Evolutionary conservation across 2,329 filamentous ascomycete species (phyloP).

Genomic region (Thielaviopsis musarum): DNA sequence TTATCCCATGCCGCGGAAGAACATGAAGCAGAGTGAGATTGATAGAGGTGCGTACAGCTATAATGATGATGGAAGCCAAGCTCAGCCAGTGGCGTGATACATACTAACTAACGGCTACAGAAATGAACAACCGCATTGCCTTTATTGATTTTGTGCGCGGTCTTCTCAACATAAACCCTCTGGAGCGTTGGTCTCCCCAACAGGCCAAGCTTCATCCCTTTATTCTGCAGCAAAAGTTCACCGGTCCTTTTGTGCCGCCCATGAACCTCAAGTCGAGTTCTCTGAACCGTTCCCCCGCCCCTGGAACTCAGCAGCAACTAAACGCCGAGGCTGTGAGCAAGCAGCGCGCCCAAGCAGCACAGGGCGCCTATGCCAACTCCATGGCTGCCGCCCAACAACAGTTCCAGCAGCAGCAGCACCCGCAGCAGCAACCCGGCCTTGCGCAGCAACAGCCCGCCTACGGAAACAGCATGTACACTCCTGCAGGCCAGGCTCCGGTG

Average conservation of each 20-base stretch:
- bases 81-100: no score
- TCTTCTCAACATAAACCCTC: constrained; percentile 79
- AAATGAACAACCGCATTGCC: constrained; percentile 94
- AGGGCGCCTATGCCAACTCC: constrained; percentile 47
- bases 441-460: constrained; percentile 8
- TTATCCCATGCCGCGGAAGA: constrained; percentile 96
- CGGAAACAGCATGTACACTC: constrained; percentile 47
- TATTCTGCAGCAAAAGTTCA: constrained; percentile 96
- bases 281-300: constrained; percentile 71
- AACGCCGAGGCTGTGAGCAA: constrained; percentile 89
- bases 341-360: constrained; percentile 61
- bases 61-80: neutral
- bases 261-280: constrained; percentile 90
- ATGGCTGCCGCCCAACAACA: constrained; percentile 26
- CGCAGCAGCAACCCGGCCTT: constrained; percentile 16
- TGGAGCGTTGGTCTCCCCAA: constrained; percentile 94
- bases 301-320: constrained; percentile 88
- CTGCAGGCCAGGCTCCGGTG: constrained; percentile 23
- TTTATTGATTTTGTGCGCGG: constrained; percentile 98
- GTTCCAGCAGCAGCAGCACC: constrained; percentile 5
- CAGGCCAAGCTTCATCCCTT: constrained; percentile 96
- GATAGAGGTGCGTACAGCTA: constrained; percentile 56
- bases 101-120: constrained; percentile 28
- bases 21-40: constrained; percentile 95
- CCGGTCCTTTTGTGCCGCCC: constrained; percentile 85